These are phyloP conservation scores for Ceraceosorus guamensis DNA, from an alignment of 1,284 basidiomycete genomes.

Conservation along the genomic window DNA sequence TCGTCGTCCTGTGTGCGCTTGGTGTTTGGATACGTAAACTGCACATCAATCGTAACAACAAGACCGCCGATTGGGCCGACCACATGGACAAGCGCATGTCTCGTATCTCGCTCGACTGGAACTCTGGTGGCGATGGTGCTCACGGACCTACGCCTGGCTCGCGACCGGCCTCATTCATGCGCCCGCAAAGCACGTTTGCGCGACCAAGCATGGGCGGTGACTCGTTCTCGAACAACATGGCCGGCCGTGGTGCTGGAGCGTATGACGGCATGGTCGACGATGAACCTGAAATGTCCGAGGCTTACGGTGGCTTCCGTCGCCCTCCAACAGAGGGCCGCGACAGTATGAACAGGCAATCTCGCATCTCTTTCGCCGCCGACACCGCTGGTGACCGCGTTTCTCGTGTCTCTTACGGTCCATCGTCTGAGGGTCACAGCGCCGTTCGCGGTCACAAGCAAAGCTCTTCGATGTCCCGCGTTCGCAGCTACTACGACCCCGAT, in stretches of 20 bases:
- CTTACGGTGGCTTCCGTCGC: constrained; percentile 11
- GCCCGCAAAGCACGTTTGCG: constrained; percentile 11
- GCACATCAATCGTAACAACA: constrained; percentile 45
- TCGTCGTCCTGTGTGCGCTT: constrained; percentile 27
- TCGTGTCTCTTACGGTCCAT: constrained; percentile 34
- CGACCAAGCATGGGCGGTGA: constrained; percentile 25
- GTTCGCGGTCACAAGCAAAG: constrained; percentile 9
- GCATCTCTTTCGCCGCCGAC: constrained; percentile 31
- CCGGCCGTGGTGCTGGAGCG: constrained; percentile 26
- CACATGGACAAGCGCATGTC: constrained; percentile 46
- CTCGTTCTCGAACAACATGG: constrained; percentile 22
- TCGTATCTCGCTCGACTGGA: constrained; percentile 43
- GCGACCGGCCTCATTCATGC: constrained; percentile 29
- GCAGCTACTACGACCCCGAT: constrained; percentile 34
- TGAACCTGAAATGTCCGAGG: constrained; percentile 17
- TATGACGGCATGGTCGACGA: constrained; percentile 29
- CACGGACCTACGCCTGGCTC: constrained; percentile 32
- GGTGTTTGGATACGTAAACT: constrained; percentile 37
- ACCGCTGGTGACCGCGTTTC: constrained; percentile 36
- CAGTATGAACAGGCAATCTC: constrained; percentile 23
- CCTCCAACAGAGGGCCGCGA: constrained; percentile 21
- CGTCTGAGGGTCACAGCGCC: constrained; percentile 20
- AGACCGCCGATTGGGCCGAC: constrained; percentile 44
- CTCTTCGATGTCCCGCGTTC: constrained; percentile 21
- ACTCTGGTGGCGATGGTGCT: constrained; percentile 34